Conservation (phyloP, 225 moss, liverwort and hornwort species). For the Physcomitrellopsis africana region DNA sequence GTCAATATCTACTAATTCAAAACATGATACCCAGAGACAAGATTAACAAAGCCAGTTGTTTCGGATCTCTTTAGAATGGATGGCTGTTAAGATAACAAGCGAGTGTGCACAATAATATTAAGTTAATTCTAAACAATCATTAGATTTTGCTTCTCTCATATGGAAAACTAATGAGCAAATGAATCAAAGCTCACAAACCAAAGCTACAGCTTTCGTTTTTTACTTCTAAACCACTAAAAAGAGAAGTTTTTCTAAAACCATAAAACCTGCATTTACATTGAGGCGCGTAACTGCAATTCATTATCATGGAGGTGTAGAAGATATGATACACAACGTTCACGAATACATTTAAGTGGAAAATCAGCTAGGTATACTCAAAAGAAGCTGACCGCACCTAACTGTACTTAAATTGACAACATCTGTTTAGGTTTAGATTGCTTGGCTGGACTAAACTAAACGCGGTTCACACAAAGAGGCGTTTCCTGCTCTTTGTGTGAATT, state of each 20-base stretch:
- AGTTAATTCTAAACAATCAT: not conserved
- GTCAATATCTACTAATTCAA: conserved; percentile 19
- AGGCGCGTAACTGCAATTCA: conserved; percentile 13
- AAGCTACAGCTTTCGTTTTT: too few species aligned
- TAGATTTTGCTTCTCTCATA: not conserved
- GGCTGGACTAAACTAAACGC: not conserved
- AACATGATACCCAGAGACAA: not conserved
- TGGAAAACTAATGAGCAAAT: conserved; percentile 2
- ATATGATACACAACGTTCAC: not conserved
- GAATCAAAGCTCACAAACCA: not conserved
- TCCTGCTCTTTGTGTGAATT: not conserved
- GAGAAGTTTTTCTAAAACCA: conserved; percentile 9
- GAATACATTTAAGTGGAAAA: not conserved
- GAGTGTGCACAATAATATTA: not conserved
- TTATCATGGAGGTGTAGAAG: not conserved
- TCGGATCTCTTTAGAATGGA: not conserved
- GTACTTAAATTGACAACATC: not conserved
- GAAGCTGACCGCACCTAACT: not conserved
- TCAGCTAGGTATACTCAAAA: not conserved
- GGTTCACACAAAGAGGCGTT: not conserved
- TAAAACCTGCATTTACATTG: not conserved
- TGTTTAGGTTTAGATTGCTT: conserved; percentile 19
- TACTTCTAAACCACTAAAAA: too few species aligned
- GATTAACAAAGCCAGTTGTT: conserved; percentile 1
- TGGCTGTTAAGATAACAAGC: not conserved